Evolutionary conservation across 2,329 filamentous ascomycete genomes (phyloP), one percentile per base, ranked within the genome.

Genomic region (Diaporthe sp.): DNA sequence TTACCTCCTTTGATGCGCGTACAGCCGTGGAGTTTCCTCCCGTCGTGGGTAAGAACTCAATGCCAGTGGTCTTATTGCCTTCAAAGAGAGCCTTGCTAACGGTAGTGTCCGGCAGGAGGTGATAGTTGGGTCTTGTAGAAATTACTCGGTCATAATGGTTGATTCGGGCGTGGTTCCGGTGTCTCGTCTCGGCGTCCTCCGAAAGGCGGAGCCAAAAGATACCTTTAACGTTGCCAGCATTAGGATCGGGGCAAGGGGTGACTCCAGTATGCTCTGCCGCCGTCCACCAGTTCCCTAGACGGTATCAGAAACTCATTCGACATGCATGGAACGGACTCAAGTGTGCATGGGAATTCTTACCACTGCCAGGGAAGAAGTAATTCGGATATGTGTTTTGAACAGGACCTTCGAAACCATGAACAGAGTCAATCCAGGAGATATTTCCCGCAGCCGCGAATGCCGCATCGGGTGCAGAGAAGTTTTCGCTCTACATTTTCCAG

Each of bases 311-410:
- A 31, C 3, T 25, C 8, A 9, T 7, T 31, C 28, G 12, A 31
- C 2, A 22, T 22, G 19, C 19, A 7, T 6, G 1, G 8, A 4
- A n/a, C 2, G 8, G 0, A 4, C 4, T 10, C 13, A 12, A 31
- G 3, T 3, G 1, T 17, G 44, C 6, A 2, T 12, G 4, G 2
- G 31, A 1, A 2, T 9, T 49, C 61, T 49, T 44, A 49, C 61
- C 44, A 15, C 61, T 67, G 12, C 61, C 61, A 37, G 61, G 61
- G 22, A 67, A 83, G 59, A 78, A 82, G 77, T 82, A 83, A 59
- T 81, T 80, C 7, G 82, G 81, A 44, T 82, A 83, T 2, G 82
- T 81, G 15, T 78, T 78, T 51, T 81, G 79, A 10, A 84, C 79
- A 1, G 81, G 82, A 0, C 82, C 82, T 10, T 65, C 49, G 8